Evolutionary conservation across 768 basidiomycete species (phyloP).

Genomic region (Hebeloma cylindrosporum): DNA sequence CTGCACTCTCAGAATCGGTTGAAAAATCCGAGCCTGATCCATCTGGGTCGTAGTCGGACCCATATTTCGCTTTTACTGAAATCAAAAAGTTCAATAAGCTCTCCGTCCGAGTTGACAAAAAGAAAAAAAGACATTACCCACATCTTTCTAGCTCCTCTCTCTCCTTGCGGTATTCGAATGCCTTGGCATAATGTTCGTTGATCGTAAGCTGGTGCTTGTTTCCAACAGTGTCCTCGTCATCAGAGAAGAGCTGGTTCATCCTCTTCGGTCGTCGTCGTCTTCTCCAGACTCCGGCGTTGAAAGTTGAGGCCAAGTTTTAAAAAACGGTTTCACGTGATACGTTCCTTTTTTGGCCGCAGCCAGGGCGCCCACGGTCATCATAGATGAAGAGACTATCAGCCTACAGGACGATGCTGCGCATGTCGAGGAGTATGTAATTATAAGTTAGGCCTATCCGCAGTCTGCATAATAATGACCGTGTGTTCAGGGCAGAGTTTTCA

Average conservation of each 20-base stretch:
- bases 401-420: too few species aligned
- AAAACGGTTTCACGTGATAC: too few species aligned
- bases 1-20: conserved; percentile 71
- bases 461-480: too few species aligned
- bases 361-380: too few species aligned
- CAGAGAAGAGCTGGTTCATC: conserved; percentile 22
- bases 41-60: conserved; percentile 62
- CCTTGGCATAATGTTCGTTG: conserved; percentile 58
- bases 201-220: conserved; percentile 28
- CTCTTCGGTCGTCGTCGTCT: conserved; percentile 3
- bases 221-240: conserved; percentile 20
- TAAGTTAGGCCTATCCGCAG: too few species aligned
- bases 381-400: too few species aligned
- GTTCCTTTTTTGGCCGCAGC: too few species aligned
- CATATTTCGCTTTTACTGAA: conserved; percentile 82
- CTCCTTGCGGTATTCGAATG: conserved; percentile 81
- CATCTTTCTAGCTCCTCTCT: conserved; percentile 80
- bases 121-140: conserved; percentile 36
- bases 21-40: conserved; percentile 45
- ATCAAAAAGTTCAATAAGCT: background rate
- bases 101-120: background rate
- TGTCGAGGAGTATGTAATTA: too few species aligned
- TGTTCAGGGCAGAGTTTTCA: too few species aligned
- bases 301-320: too few species aligned
- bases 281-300: background rate